These are phyloP conservation scores for apple (Malus domestica) DNA, from an alignment of 306 rosid species.

Conservation along the genomic window DNA sequence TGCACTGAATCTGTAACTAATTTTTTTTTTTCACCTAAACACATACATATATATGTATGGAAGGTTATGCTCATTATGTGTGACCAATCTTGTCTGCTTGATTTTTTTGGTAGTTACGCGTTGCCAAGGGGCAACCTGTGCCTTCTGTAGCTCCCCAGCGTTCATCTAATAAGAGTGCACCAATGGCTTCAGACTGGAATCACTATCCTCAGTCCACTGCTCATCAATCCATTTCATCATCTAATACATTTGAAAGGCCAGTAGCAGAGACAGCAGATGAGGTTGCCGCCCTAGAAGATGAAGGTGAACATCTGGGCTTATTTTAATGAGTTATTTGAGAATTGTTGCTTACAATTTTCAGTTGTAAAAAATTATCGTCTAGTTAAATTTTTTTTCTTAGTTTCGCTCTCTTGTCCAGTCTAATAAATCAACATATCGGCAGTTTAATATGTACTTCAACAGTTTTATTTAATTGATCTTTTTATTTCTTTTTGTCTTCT, in stretches of 20 bases:
- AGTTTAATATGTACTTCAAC: not conserved
- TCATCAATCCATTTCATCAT: slow-evolving; percentile 23
- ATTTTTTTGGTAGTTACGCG: slow-evolving; percentile 55
- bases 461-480: not conserved
- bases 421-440: not conserved
- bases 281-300: slow-evolving; percentile 25
- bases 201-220: slow-evolving; percentile 18
- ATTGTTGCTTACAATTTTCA: not conserved
- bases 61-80: not conserved
- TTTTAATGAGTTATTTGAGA: not conserved
- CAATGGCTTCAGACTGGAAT: slow-evolving; percentile 35
- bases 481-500: not conserved
- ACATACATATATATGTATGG: not conserved
- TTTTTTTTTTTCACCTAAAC: not conserved
- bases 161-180: slow-evolving; percentile 26
- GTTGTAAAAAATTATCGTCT: not conserved
- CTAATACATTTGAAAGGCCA: slow-evolving; percentile 24
- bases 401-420: not conserved
- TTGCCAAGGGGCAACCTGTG: slow-evolving; percentile 61
- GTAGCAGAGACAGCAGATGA: slow-evolving; percentile 35
- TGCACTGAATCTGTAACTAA: slow-evolving; percentile 22
- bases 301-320: slow-evolving; percentile 29
- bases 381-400: not conserved
- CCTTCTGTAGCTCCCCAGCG: slow-evolving; percentile 26
- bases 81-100: slow-evolving; percentile 29